These are phyloP conservation scores for Hevea brasiliensis DNA, from an alignment of 345 rosid species.

Conservation along the genomic window DNA sequence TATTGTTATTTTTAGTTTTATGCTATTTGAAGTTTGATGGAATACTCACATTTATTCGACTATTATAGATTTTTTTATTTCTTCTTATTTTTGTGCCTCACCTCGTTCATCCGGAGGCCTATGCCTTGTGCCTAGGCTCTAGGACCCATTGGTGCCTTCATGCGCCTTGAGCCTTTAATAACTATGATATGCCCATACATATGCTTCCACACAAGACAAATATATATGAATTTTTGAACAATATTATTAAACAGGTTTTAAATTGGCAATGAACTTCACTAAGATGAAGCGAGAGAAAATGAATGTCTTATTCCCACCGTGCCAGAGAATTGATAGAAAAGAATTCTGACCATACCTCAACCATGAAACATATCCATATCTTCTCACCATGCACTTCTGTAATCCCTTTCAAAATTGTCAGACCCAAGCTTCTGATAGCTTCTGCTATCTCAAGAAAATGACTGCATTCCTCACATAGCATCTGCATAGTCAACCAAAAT, in stretches of 20 bases:
- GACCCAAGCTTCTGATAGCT: conserved; percentile 77
- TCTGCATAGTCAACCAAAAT: conserved; percentile 49
- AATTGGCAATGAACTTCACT: neutral
- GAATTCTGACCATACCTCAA: conserved; percentile 59
- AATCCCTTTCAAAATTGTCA: conserved; percentile 80
- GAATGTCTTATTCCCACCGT: neutral
- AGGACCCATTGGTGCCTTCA: too few relatives aligned
- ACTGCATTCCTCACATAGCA: conserved; percentile 87
- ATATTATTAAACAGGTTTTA: neutral
- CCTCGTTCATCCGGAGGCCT: too few relatives aligned
- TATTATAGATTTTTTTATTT: too few relatives aligned
- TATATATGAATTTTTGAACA: neutral
- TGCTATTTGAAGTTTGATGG: too few relatives aligned
- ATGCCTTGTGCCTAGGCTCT: too few relatives aligned
- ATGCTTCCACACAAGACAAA: neutral
- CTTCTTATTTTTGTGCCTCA: too few relatives aligned
- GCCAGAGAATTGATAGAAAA: conserved; percentile 15
- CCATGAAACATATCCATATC: conserved; percentile 85
- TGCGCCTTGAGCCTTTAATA: too few relatives aligned
- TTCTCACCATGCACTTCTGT: conserved; percentile 76
- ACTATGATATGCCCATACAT: too few relatives aligned
- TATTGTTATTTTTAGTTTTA: too few relatives aligned
- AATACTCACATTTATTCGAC: too few relatives aligned
- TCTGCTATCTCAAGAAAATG: conserved; percentile 95
- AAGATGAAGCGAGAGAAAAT: neutral